A percentile compares a stretch with the other conserved stretches of the same genome.
These are phyloP conservation scores for Aureobasidium sp. DNA, from an alignment of 2,329 filamentous ascomycete species.

Conservation along the genomic window DNA sequence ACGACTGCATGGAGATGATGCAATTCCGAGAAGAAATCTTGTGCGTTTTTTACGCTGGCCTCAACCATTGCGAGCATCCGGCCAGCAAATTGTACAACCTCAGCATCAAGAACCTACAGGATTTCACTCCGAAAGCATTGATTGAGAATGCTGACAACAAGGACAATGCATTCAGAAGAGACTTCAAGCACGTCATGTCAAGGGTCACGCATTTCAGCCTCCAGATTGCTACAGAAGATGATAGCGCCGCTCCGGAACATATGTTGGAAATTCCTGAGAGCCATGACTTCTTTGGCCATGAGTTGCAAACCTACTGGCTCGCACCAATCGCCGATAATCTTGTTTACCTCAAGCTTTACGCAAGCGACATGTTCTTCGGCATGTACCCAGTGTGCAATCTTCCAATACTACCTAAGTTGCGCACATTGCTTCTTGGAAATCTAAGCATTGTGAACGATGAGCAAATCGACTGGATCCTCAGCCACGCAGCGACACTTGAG, in stretches of 20 bases:
- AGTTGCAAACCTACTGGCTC: constrained; percentile 22
- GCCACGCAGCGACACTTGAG: constrained; percentile 32
- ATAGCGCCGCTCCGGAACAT: constrained; percentile 17
- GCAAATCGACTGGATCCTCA: constrained; percentile 43
- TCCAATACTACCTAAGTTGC: constrained; percentile 34
- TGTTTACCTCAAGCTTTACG: constrained; percentile 35
- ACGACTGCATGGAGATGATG: background rate
- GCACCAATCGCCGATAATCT: constrained; percentile 21
- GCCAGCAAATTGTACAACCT: constrained; percentile 17
- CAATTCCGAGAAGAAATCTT: background rate
- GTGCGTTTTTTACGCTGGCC: background rate
- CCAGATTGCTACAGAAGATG: constrained; percentile 20
- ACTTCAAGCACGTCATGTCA: constrained; percentile 20
- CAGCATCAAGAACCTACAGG: constrained; percentile 23
- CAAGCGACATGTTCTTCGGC: constrained; percentile 32
- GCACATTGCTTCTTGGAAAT: constrained; percentile 35
- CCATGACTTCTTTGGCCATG: constrained; percentile 21
- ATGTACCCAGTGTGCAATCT: constrained; percentile 37
- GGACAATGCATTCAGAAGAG: background rate
- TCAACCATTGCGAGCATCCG: background rate
- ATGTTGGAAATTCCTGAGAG: constrained; percentile 13
- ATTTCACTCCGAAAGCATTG: constrained; percentile 10
- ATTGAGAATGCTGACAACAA: background rate
- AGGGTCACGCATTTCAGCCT: constrained; percentile 21
- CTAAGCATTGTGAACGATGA: constrained; percentile 39